These are phyloP conservation scores for Megacollybia marginata DNA, from an alignment of 768 basidiomycete species.

Conservation along the genomic window DNA sequence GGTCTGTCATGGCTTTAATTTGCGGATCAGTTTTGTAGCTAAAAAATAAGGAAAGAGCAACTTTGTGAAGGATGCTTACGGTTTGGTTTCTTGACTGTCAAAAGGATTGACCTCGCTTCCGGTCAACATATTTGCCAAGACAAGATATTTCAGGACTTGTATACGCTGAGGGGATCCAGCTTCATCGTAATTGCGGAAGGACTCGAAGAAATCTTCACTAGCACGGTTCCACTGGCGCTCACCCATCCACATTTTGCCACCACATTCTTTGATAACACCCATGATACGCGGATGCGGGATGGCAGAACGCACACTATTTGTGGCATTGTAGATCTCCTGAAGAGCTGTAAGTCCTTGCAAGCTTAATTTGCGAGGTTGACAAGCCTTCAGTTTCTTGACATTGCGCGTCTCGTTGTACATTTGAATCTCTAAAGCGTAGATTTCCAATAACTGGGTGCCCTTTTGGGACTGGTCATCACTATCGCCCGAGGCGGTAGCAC, in stretches of 20 bases:
- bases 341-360: not conserved
- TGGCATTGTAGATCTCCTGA: slow-evolving; percentile 96
- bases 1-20: slow-evolving; percentile 96
- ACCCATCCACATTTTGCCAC: slow-evolving; percentile 99
- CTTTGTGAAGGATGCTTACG: slow-evolving; percentile 40
- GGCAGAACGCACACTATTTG: slow-evolving; percentile 86
- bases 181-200: slow-evolving; percentile 97
- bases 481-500: slow-evolving; percentile 54
- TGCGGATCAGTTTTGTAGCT: slow-evolving; percentile 95
- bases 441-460: slow-evolving; percentile 91
- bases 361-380: not conserved
- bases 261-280: slow-evolving; percentile 98
- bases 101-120: slow-evolving; percentile 99
- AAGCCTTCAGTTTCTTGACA: slow-evolving; percentile 90
- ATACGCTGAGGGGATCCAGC: slow-evolving; percentile 95
- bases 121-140: slow-evolving; percentile 95
- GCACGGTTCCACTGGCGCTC: slow-evolving; percentile 98
- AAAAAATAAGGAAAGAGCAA: not conserved
- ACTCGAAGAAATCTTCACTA: slow-evolving; percentile 97
- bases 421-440: slow-evolving; percentile 97
- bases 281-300: slow-evolving; percentile 98
- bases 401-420: slow-evolving; percentile 98
- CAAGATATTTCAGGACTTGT: slow-evolving; percentile 97
- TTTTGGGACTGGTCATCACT: slow-evolving; percentile 80
- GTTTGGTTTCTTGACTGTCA: slow-evolving; percentile 99